phyloP scores from a whole-genome alignment of 306 rosid genomes.

The Quercus berberidifolia region DNA sequence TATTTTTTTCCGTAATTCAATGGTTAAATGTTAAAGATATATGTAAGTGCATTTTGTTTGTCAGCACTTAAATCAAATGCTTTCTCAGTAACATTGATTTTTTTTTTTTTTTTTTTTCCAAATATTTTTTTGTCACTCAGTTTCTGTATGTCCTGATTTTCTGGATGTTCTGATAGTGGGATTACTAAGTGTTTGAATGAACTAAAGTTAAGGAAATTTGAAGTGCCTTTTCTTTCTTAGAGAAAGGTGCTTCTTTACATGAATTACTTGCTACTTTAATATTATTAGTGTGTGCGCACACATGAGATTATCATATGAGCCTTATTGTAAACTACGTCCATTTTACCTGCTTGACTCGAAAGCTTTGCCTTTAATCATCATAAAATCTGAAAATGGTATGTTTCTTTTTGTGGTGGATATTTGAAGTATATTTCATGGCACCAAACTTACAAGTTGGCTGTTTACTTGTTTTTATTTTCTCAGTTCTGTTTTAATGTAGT shows the following conservation, averaged over 20 bases:
- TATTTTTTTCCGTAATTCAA: neutral
- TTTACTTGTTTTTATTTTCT: neutral
- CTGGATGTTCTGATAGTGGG: neutral
- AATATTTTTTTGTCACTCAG: neutral
- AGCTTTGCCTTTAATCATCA: too few relatives aligned
- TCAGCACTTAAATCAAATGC: neutral
- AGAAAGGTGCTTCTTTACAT: too few relatives aligned
- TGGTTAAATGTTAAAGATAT: neutral
- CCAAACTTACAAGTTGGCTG: neutral
- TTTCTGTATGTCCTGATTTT: neutral
- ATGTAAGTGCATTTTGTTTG: neutral
- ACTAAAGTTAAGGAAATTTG: too few relatives aligned
- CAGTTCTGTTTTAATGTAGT: neutral
- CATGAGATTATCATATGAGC: too few relatives aligned
- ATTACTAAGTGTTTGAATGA: neutral
- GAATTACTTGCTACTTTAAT: too few relatives aligned
- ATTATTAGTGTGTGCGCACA: too few relatives aligned
- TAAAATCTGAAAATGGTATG: too few relatives aligned
- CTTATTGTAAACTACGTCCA: too few relatives aligned
- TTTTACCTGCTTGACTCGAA: too few relatives aligned
- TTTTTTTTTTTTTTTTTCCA: too few relatives aligned
- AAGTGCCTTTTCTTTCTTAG: too few relatives aligned
- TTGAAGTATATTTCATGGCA: neutral
- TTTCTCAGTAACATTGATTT: neutral
- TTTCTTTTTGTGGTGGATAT: too few relatives aligned